Percentiles rank a stretch among this genome's conserved stretches.
These are phyloP conservation scores for Eragrostis nindensis DNA, from an alignment of 176 grass and related monocot genomes.

Conservation along the genomic window DNA sequence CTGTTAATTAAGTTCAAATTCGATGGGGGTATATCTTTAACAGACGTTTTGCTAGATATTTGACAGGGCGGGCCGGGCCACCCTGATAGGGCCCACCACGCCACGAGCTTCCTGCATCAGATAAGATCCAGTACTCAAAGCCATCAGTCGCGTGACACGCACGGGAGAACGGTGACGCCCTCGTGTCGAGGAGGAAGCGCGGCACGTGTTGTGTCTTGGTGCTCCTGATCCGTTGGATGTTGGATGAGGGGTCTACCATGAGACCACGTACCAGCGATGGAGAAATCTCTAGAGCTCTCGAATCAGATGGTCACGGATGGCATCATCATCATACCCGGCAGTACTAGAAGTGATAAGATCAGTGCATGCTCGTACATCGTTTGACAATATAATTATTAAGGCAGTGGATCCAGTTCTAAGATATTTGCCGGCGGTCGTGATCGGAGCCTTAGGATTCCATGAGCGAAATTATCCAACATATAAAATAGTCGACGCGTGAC, in stretches of 20 bases:
- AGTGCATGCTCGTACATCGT: background rate
- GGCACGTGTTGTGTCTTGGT: background rate
- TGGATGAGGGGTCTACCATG: background rate
- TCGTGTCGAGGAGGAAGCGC: slow-evolving; percentile 12
- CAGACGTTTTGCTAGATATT: too few relatives aligned
- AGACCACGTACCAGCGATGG: background rate
- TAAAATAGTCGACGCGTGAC: background rate
- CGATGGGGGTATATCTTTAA: too few relatives aligned
- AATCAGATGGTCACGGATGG: background rate
- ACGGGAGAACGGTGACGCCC: background rate
- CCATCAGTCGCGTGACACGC: slow-evolving; percentile 19
- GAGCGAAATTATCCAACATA: background rate
- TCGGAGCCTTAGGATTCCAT: background rate
- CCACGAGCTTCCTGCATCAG: slow-evolving; percentile 34
- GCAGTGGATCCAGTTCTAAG: background rate
- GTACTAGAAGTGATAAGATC: too few relatives aligned
- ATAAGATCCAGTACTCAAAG: slow-evolving; percentile 44
- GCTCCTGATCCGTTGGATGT: slow-evolving; percentile 1
- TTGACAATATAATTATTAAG: too few relatives aligned
- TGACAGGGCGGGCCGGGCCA: background rate
- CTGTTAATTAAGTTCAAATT: too few relatives aligned
- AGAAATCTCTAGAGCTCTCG: background rate
- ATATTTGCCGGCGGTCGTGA: background rate
- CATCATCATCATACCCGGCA: background rate
- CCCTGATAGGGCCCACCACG: slow-evolving; percentile 14